A percentile compares a stretch with the other conserved stretches of the same genome.
These are phyloP conservation scores for Neotropicomus parvogracilis DNA, from an alignment of 1,284 basidiomycete species.

Conservation along the genomic window DNA sequence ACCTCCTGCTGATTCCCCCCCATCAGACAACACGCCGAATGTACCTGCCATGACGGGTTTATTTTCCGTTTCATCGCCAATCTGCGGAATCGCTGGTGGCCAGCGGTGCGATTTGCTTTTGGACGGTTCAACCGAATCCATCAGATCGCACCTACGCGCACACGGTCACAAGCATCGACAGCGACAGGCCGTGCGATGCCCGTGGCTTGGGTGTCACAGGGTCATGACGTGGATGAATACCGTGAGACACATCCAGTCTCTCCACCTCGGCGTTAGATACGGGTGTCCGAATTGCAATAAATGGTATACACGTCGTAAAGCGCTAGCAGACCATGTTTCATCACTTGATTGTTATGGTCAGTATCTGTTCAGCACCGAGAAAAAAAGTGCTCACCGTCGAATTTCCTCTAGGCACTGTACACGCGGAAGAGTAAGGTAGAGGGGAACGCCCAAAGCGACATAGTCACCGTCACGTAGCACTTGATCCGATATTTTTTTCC, in stretches of 20 bases:
- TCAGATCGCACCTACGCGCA: slow-evolving; percentile 6
- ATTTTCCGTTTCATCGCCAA: not conserved
- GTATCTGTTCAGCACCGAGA: not conserved
- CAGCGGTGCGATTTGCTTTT: slow-evolving; percentile 7
- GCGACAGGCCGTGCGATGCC: slow-evolving; percentile 6
- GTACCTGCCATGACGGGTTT: not conserved
- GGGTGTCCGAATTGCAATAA: slow-evolving; percentile 14
- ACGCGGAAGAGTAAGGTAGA: not conserved
- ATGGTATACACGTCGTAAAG: not conserved
- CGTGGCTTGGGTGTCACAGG: slow-evolving; percentile 7
- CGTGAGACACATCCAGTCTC: slow-evolving; percentile 15
- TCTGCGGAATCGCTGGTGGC: not conserved
- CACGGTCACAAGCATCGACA: slow-evolving; percentile 9
- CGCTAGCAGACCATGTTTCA: slow-evolving; percentile 2
- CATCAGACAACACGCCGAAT: not conserved
- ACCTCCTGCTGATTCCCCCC: not conserved
- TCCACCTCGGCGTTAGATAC: slow-evolving; percentile 5
- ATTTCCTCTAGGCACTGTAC: not conserved
- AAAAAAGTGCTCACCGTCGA: not conserved
- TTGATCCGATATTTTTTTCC: too few relatives aligned
- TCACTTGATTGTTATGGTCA: slow-evolving; percentile 7
- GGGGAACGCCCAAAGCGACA: not conserved
- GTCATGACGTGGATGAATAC: slow-evolving; percentile 9
- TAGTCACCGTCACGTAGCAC: too few relatives aligned
- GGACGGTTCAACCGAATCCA: slow-evolving; percentile 5